phyloP scores from a whole-genome alignment of 129 eudicot genomes.

The Centaurea solstitialis region DNA sequence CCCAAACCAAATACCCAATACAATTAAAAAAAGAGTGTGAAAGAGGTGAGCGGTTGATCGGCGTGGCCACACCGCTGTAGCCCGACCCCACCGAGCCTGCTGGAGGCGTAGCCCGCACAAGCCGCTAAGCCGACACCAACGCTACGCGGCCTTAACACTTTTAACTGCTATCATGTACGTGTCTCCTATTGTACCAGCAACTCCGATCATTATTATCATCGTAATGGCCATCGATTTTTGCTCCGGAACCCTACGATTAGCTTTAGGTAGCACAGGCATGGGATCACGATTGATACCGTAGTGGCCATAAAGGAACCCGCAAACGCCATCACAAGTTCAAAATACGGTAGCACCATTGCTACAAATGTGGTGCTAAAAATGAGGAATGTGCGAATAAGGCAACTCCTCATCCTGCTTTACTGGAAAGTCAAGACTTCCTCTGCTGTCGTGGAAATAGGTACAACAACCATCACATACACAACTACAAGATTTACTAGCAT shows the following conservation, averaged over 20 bases:
- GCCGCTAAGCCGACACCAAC: no score
- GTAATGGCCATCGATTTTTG: constrained; percentile 26
- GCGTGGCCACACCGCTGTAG: no score
- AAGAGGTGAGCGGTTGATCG: no score
- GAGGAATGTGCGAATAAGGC: constrained; percentile 28
- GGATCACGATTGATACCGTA: constrained; percentile 42
- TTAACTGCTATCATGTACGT: constrained; percentile 32
- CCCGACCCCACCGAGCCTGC: no score
- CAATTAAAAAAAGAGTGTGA: no score
- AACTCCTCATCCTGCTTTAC: constrained; percentile 5
- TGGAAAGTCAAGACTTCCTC: constrained; percentile 25
- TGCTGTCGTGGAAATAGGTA: constrained; percentile 36
- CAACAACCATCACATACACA: constrained; percentile 40
- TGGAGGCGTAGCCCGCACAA: no score
- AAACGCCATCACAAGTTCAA: constrained; percentile 51
- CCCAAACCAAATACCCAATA: no score
- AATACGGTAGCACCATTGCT: constrained; percentile 50
- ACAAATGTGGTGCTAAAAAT: constrained; percentile 42
- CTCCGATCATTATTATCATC: no score
- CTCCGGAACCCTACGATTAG: constrained; percentile 25
- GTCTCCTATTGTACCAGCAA: constrained; percentile 30
- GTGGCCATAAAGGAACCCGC: constrained; percentile 46
- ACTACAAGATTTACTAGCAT: constrained; percentile 43
- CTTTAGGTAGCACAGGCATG: constrained; percentile 54
- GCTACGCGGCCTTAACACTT: constrained; percentile 26